Base-by-base conservation (phyloP, 1,284 basidiomycete species). In the Trichosporon sp. region DNA sequence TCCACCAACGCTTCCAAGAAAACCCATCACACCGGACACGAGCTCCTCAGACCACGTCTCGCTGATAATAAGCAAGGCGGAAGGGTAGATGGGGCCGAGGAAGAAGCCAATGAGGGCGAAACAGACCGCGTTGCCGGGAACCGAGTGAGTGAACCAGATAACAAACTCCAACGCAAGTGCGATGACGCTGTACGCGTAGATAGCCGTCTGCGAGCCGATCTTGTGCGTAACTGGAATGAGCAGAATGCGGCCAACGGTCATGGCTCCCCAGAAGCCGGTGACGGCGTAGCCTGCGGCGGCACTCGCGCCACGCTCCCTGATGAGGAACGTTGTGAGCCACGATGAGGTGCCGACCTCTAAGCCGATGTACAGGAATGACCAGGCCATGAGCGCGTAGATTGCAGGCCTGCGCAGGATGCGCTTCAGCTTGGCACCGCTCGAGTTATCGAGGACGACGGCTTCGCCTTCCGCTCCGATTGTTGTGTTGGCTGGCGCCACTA, bases 141-240 rank as follows among this genome's bases (percentile, higher is more conserved):
- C 86, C 77, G 23, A 87, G 77, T 16, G 83, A 85, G 23, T 83
- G 49, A 85, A 80, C 87, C 87, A 89, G 52, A 88, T 79, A 14
- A 85, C 78, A 16, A 87, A 70, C 70, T 86, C 84, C 19, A 87
- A 79, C 6, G 49, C 71, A 21, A 73, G 61, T 2, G 67, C 59
- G 19, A 72, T 46, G 8, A 40, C 11, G 32, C 64, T 40, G 44
- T 74, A 74, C 13, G 67, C 52, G 62, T 67, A 71, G 59, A 72
- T 61, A 5, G 66, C 64, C 5, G 49, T 49, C 52, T 67, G 66
- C 59, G 69, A 63, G 1, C 73, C 71, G n/a, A 74, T 56, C 25
- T 31, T 60, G 27, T 64, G 63, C 6, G 71, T 73, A 54, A 73
- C 60, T 11, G 70, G 70, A 25, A 71, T 68, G 23, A 71, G 60